These are phyloP conservation scores for Monosporascus sp. DNA, from an alignment of 2,329 filamentous ascomycete species.

Conservation along the genomic window DNA sequence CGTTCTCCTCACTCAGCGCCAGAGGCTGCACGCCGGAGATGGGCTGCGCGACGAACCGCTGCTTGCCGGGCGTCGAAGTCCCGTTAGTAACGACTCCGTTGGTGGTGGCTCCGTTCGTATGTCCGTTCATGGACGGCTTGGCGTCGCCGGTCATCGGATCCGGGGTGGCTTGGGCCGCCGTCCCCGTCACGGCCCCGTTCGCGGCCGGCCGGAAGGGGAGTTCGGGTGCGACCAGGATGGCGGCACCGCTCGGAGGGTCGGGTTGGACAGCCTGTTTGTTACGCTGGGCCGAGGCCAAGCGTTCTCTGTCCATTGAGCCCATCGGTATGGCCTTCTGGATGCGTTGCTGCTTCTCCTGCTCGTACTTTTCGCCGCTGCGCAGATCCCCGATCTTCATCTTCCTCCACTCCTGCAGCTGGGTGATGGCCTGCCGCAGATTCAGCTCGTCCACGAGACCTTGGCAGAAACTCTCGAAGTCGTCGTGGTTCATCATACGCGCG, in stretches of 20 bases:
- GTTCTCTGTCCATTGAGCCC: constrained; percentile 77
- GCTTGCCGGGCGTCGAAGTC: constrained; percentile 37
- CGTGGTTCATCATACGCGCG: constrained; percentile 90
- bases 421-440: constrained; percentile 82
- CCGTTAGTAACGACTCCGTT: constrained; percentile 35
- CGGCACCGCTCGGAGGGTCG: constrained; percentile 70
- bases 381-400: constrained; percentile 78
- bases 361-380: constrained; percentile 84
- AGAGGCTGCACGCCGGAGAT: constrained; percentile 60
- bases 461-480: constrained; percentile 82
- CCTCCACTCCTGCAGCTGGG: constrained; percentile 91
- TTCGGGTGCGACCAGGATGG: constrained; percentile 72
- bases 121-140: constrained; percentile 50
- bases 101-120: constrained; percentile 26
- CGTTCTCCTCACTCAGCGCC: constrained; percentile 67
- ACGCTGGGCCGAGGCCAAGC: constrained; percentile 66
- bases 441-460: constrained; percentile 85
- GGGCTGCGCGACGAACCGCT: constrained; percentile 49
- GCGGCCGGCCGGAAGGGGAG: constrained; percentile 56
- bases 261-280: constrained; percentile 60
- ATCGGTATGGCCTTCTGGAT: constrained; percentile 66
- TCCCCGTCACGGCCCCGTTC: constrained; percentile 19
- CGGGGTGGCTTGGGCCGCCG: constrained; percentile 19
- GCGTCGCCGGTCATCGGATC: constrained; percentile 43
- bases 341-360: constrained; percentile 76